Evolutionary conservation across 2,329 filamentous ascomycete genomes (phyloP).

Genomic region (Xylaria hypoxylon): DNA sequence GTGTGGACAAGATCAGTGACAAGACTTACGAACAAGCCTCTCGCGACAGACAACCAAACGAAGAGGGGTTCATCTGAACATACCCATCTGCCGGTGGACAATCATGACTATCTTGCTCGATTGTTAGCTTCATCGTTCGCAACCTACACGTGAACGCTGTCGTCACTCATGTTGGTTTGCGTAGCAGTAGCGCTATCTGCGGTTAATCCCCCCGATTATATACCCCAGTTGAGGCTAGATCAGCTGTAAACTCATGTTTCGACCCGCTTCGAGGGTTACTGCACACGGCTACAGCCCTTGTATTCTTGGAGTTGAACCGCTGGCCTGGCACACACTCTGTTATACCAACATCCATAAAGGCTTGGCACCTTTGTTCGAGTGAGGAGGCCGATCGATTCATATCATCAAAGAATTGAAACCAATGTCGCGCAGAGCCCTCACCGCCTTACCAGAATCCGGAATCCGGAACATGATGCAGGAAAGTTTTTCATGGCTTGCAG

Average conservation of each 20-base stretch:
- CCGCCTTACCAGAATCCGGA: conserved; percentile 19
- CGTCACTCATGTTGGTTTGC: conserved; percentile 14
- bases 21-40: background rate
- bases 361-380: conserved; percentile 23
- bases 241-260: conserved; percentile 22
- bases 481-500: conserved; percentile 22
- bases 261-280: conserved; percentile 32
- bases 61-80: background rate
- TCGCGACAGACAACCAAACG: background rate
- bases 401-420: conserved; percentile 22
- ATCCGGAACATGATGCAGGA: conserved; percentile 16
- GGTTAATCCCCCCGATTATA: conserved; percentile 21
- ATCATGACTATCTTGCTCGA: conserved; percentile 16
- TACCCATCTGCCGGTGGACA: background rate
- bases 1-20: background rate
- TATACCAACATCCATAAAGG: conserved; percentile 23
- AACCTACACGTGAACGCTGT: conserved; percentile 15
- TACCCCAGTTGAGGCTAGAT: conserved; percentile 18
- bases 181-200: conserved; percentile 34
- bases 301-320: conserved; percentile 32
- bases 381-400: conserved; percentile 1
- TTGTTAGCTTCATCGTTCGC: conserved; percentile 22
- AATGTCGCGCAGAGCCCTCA: conserved; percentile 23
- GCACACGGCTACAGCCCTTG: conserved; percentile 26
- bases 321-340: conserved; percentile 27